phyloP scores from a whole-genome alignment of 345 rosid species.

The Trapa incisa region DNA sequence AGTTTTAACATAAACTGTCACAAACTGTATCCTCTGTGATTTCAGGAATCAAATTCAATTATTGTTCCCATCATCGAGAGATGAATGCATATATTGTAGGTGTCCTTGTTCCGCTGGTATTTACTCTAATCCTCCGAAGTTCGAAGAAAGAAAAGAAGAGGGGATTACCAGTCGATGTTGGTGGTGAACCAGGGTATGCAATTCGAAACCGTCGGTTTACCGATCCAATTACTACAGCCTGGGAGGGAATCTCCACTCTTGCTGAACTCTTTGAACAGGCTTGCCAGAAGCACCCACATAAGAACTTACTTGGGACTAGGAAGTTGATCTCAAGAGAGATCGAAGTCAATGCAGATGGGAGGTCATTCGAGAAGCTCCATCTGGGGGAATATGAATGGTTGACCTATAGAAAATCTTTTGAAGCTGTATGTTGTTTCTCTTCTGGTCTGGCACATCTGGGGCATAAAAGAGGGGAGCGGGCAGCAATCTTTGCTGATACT shows the following conservation, averaged over 20 bases:
- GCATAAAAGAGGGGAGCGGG: conserved; percentile 63
- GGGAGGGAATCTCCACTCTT: conserved; percentile 73
- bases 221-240: conserved; percentile 44
- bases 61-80: conserved; percentile 11
- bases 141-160: conserved; percentile 50
- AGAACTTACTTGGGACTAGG: conserved; percentile 68
- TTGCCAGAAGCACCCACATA: conserved; percentile 42
- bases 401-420: conserved; percentile 50
- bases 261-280: conserved; percentile 83
- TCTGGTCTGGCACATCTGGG: conserved; percentile 79
- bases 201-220: conserved; percentile 46
- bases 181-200: conserved; percentile 73
- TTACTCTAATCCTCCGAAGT: conserved; percentile 48
- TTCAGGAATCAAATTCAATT: not conserved
- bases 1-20: not conserved
- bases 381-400: conserved; percentile 89
- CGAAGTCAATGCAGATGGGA: conserved; percentile 51
- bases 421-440: conserved; percentile 55
- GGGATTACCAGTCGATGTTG: conserved; percentile 67
- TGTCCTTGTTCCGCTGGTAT: conserved; percentile 55
- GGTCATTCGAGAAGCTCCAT: conserved; percentile 84
- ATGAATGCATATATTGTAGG: conserved; percentile 80
- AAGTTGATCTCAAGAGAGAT: conserved; percentile 50
- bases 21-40: not conserved
- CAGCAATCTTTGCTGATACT: conserved; percentile 92